Evolutionary conservation across 2,329 filamentous ascomycete species (phyloP).

Genomic region (Endothia cerciana): DNA sequence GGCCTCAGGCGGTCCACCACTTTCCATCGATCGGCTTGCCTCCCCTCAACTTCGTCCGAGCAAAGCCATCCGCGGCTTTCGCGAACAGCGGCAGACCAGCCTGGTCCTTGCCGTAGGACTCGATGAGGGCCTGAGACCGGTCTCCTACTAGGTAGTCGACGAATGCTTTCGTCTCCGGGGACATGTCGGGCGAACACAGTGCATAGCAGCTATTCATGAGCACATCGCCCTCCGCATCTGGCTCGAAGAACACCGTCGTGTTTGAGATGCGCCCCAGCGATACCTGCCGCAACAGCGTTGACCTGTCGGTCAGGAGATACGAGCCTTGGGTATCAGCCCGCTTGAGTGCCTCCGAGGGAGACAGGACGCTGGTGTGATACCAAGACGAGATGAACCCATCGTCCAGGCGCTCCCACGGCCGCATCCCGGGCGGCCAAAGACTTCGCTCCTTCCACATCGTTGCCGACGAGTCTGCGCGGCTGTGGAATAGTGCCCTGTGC

Average conservation of each 20-base stretch:
- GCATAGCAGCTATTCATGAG: constrained; percentile 27
- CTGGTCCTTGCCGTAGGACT: constrained; percentile 8
- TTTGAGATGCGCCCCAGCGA: constrained; percentile 13
- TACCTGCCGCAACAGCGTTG: constrained; percentile 26
- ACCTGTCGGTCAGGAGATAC: constrained; percentile 27
- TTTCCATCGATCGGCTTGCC: constrained; percentile 1
- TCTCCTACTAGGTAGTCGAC: constrained; percentile 18
- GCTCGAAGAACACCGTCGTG: constrained; percentile 24
- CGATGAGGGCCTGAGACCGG: constrained; percentile 10
- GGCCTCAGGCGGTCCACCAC: not conserved
- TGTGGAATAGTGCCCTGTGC: constrained; percentile 16
- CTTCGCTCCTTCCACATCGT: constrained; percentile 26
- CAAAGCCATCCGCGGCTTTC: constrained; percentile 10
- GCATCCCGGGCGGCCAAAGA: constrained; percentile 12
- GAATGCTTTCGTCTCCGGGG: constrained; percentile 11
- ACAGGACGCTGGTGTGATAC: constrained; percentile 21
- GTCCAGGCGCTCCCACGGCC: constrained; percentile 18
- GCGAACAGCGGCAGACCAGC: constrained; percentile 17
- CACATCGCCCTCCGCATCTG: constrained; percentile 12
- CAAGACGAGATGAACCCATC: constrained; percentile 4
- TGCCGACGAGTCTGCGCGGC: constrained; percentile 22
- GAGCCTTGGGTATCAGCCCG: constrained; percentile 17
- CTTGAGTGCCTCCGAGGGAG: constrained; percentile 22
- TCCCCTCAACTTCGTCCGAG: constrained; percentile 5
- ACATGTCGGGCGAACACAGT: constrained; percentile 5